Base-by-base conservation (phyloP, 2,329 filamentous ascomycete genomes). In the Colletotrichum musicola region DNA sequence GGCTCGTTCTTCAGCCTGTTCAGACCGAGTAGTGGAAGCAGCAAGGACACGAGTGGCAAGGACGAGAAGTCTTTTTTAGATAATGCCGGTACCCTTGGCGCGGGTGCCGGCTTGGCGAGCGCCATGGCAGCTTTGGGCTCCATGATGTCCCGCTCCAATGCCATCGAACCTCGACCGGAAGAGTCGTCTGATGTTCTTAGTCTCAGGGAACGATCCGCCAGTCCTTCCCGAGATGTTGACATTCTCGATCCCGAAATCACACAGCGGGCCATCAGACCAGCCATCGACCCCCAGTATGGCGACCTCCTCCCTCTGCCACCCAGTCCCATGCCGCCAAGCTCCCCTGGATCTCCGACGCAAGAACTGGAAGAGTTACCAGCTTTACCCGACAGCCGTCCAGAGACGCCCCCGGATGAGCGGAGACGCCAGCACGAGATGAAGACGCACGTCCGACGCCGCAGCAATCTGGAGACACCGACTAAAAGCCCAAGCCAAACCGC, bases 51-150 rank as follows among this genome's bases (percentile, higher is more conserved):
- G 71, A 65, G 71, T 69, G 74, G 78, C 49, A 78, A 78, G 56
- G 62, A 72, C 49, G 69, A 70, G 71, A 81, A 82, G 78, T 79
- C 85, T 90, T 90, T 91, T 90, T 90, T 90, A 90, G 89, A 81
- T 90, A 88, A 87, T 85, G 87, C 89, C 88, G 88, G 83, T 86
- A 90, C 85, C 85, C 83, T 86, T 88, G 88, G 88, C 88, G 87
- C 86, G 84, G 88, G 88, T 90, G 89, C 82, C 88, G 89, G 89
- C 86, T 77, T 86, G 80, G 84, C 82, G 82, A 83, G 84, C 79
- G 83, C 81, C 77, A 83, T 80, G 71, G 80, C 79, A 75, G 81
- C 79, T 68, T 72, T 80, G 72, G 76, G 79, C 74, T 77, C 80
- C 74, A 76, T 79, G 74, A 75, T 76, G 73, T 76, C 79, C 77